Percentiles rank a stretch among this genome's conserved stretches.
Evolutionary conservation across 139 green algal genomes (phyloP).

Genomic region (Haematococcus lacustris): DNA sequence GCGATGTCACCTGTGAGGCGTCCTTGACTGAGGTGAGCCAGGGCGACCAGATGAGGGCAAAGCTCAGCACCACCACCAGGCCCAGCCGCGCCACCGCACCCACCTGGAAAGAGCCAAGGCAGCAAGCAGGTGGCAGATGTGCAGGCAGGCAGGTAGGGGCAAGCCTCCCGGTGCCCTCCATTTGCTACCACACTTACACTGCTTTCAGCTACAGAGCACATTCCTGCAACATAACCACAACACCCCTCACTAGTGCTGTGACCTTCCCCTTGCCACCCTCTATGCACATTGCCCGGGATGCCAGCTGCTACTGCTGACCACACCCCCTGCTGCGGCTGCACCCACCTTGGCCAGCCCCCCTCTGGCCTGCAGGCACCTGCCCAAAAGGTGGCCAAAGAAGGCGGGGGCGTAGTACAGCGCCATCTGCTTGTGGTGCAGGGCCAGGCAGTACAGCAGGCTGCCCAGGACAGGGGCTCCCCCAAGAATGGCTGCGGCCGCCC

Average conservation of each 20-base stretch:
- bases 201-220: too few relatives aligned
- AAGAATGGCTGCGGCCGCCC: slow-evolving; percentile 16
- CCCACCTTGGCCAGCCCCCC: slow-evolving; percentile 3
- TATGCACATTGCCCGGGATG: too few relatives aligned
- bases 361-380: slow-evolving; percentile 46
- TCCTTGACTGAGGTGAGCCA: slow-evolving; percentile 41
- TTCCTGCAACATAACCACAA: too few relatives aligned
- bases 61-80: slow-evolving; percentile 41
- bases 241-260: too few relatives aligned
- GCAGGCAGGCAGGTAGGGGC: neutral
- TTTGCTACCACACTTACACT: too few relatives aligned
- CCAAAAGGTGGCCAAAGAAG: slow-evolving; percentile 93
- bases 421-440: slow-evolving; percentile 96
- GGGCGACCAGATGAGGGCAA: slow-evolving; percentile 75
- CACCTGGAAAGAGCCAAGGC: slow-evolving; percentile 15
- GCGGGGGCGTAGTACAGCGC: slow-evolving; percentile 88
- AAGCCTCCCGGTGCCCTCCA: neutral
- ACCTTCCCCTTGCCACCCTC: too few relatives aligned
- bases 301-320: too few relatives aligned
- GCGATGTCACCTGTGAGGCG: too few relatives aligned
- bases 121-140: too few relatives aligned
- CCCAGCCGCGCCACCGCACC: slow-evolving; percentile 29
- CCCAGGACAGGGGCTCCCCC: slow-evolving; percentile 25
- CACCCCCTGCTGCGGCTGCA: too few relatives aligned
- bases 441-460: slow-evolving; percentile 66